A percentile compares a stretch with the other conserved stretches of the same genome.
Conservation (phyloP, 1,139 yeast species). For the Pichia sp. region DNA sequence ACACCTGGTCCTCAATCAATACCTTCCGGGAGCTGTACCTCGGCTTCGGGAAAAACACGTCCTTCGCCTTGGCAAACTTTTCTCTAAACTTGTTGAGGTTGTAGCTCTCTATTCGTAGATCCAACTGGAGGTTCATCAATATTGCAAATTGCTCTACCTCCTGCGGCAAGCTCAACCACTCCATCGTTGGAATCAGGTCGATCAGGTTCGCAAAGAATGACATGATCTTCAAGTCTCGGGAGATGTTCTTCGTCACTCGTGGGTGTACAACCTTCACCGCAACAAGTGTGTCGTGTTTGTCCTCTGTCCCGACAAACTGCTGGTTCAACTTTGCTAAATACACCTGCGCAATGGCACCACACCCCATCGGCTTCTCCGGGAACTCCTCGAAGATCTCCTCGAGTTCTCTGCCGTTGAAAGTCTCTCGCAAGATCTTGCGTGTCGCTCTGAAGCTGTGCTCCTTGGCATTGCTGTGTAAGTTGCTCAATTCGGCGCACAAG, state of each 20-base stretch:
- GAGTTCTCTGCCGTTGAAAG: slow-evolving; percentile 53
- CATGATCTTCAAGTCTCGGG: slow-evolving; percentile 84
- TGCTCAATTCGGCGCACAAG: slow-evolving; percentile 72
- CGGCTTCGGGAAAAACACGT: slow-evolving; percentile 80
- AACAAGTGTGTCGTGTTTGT: slow-evolving; percentile 49
- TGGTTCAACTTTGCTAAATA: slow-evolving; percentile 66
- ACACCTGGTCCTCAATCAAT: slow-evolving; percentile 78
- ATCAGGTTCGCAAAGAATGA: slow-evolving; percentile 66
- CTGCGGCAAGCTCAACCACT: slow-evolving; percentile 92
- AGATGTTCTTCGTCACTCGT: slow-evolving; percentile 63
- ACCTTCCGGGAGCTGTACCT: slow-evolving; percentile 68
- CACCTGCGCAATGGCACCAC: slow-evolving; percentile 97
- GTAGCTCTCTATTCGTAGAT: slow-evolving; percentile 81
- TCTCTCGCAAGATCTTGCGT: slow-evolving; percentile 49
- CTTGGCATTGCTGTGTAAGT: slow-evolving; percentile 77
- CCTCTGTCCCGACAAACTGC: slow-evolving; percentile 38
- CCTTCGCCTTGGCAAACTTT: slow-evolving; percentile 56
- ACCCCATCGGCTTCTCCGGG: slow-evolving; percentile 73
- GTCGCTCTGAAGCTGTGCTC: slow-evolving; percentile 68
- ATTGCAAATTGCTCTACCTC: slow-evolving; percentile 86
- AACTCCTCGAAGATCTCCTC: slow-evolving; percentile 84
- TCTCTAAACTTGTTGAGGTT: slow-evolving; percentile 67
- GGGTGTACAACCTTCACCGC: slow-evolving; percentile 96
- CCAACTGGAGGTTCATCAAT: slow-evolving; percentile 85
- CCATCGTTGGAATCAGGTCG: slow-evolving; percentile 84